Base-by-base conservation (phyloP, 2,329 filamentous ascomycete genomes). In the Epichloe brachyelytri region DNA sequence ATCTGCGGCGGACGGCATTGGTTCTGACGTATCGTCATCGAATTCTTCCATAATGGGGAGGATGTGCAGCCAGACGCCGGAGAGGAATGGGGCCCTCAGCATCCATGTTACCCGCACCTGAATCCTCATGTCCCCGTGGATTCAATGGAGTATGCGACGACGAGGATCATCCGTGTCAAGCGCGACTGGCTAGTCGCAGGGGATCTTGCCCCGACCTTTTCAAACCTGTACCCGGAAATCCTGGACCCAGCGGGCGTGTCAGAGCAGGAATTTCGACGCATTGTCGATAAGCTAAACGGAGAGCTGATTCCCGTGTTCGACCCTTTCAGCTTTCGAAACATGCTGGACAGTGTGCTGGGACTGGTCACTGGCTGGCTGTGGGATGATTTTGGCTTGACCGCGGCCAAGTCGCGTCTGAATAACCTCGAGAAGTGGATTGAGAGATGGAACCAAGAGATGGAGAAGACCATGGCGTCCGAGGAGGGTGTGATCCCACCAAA, bases 211-310 rank as follows among this genome's bases (percentile, higher is more conserved):
- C 93, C 93, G 0, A 88, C 90, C 0, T 97, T 94, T 64, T 93
- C 88, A 15, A 96, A 97, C 60, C 74, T 96, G 3, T 98, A 98
- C 61, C 93, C 93, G 0, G 93, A 98, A 64, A 95, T 98, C 52
- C 74, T 98, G 7, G 90, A 96, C 57, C 88, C 89, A 0, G 80
- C 80, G 0, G 80, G 90, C 34, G 71, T 98, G 43, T 77, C 80
- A 1, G 93, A 98, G 65, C 83, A 84, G 53, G 88, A 95, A 59
- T 98, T 98, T 62, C 81, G 93, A 3, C 75, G 76, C 11, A 71
- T 97, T 33, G 80, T 98, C 51, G 82, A 89, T 53, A 86, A 83
- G 60, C 76, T 97, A 50, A 98, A 98, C 62, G 70, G 78, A 12
- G 82, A 88, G 56, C 71, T 97, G 15, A 71, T 85, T 39, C 77